These are phyloP conservation scores for Penicillium silybi DNA, from an alignment of 495 filamentous ascomycete genomes.

Conservation along the genomic window DNA sequence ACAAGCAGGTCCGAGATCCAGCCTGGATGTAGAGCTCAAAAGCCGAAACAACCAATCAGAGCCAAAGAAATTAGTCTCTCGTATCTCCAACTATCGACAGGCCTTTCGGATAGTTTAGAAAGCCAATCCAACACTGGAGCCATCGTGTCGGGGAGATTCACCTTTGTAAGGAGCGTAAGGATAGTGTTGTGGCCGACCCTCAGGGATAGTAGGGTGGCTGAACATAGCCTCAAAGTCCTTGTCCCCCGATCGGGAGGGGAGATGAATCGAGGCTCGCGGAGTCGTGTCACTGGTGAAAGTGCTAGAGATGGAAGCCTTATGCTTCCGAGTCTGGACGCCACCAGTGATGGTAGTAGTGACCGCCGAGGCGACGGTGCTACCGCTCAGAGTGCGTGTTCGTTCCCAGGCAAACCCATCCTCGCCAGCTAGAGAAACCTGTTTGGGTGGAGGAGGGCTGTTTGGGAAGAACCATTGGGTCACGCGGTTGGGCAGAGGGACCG, in stretches of 20 bases:
- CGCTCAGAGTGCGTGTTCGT: slow-evolving; percentile 39
- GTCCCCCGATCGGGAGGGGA: slow-evolving; percentile 15
- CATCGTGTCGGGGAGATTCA: slow-evolving; percentile 18
- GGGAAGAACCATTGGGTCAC: slow-evolving; percentile 37
- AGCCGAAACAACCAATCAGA: background rate
- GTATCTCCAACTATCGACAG: background rate
- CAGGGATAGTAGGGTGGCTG: slow-evolving; percentile 28
- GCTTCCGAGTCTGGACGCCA: slow-evolving; percentile 5
- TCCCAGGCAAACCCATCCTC: slow-evolving; percentile 27
- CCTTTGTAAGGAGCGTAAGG: slow-evolving; percentile 18
- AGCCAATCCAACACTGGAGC: slow-evolving; percentile 33
- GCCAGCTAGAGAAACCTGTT: slow-evolving; percentile 15
- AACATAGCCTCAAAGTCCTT: slow-evolving; percentile 21
- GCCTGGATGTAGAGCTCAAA: background rate
- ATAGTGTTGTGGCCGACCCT: slow-evolving; percentile 21
- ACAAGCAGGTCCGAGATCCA: background rate
- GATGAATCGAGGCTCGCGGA: slow-evolving; percentile 21
- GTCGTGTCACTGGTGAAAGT: slow-evolving; percentile 23
- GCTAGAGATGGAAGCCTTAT: slow-evolving; percentile 31
- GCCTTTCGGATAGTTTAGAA: slow-evolving; percentile 19
- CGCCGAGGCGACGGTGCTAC: slow-evolving; percentile 34
- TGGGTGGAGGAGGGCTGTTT: slow-evolving; percentile 2
- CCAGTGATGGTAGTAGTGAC: slow-evolving; percentile 22
- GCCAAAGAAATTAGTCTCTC: background rate
- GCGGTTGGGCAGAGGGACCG: slow-evolving; percentile 23